phyloP scores from a whole-genome alignment of 1,139 yeast genomes.

The Sugiyamaella sp. region DNA sequence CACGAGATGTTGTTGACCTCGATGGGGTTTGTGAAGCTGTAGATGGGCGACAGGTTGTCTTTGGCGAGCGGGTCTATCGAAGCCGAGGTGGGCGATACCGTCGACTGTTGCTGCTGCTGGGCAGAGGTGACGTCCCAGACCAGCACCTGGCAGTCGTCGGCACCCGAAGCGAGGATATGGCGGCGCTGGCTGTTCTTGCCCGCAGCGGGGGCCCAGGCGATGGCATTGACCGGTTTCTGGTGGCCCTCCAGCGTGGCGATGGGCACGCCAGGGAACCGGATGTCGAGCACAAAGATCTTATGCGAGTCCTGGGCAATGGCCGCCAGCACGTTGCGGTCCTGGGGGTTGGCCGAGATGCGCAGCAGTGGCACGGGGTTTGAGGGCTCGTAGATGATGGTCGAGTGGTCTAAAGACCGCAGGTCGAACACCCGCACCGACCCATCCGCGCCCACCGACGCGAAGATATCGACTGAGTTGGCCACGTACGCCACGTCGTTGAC shows the following conservation, averaged over 20 bases:
- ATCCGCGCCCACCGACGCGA: conserved; percentile 94
- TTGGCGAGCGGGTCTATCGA: conserved; percentile 10
- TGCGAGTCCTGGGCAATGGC: conserved; percentile 75
- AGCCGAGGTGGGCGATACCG: conserved; percentile 5
- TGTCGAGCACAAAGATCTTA: conserved; percentile 71
- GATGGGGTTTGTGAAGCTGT: conserved; percentile 58
- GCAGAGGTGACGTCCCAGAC: conserved; percentile 67
- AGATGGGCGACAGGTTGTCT: conserved; percentile 10
- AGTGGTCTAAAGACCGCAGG: conserved; percentile 84
- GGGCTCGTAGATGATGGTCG: conserved; percentile 90
- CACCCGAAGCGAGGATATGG: conserved; percentile 69
- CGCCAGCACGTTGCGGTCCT: conserved; percentile 80
- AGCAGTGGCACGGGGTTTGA: conserved; percentile 62
- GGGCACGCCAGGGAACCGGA: conserved; percentile 88
- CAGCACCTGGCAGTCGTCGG: conserved; percentile 89
- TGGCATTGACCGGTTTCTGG: conserved; percentile 64
- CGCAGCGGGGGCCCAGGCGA: conserved; percentile 78
- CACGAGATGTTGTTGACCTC: conserved; percentile 81
- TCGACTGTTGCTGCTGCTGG: conserved; percentile 26
- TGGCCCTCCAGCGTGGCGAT: conserved; percentile 71
- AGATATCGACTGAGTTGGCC: conserved; percentile 72
- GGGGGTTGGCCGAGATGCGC: conserved; percentile 74
- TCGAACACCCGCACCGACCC: conserved; percentile 95
- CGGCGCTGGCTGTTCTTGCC: conserved; percentile 38
- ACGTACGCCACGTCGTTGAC: conserved; percentile 91